Evolutionary conservation across 2,329 filamentous ascomycete species (phyloP).

Genomic region (Trichoderma arundinaceum): DNA sequence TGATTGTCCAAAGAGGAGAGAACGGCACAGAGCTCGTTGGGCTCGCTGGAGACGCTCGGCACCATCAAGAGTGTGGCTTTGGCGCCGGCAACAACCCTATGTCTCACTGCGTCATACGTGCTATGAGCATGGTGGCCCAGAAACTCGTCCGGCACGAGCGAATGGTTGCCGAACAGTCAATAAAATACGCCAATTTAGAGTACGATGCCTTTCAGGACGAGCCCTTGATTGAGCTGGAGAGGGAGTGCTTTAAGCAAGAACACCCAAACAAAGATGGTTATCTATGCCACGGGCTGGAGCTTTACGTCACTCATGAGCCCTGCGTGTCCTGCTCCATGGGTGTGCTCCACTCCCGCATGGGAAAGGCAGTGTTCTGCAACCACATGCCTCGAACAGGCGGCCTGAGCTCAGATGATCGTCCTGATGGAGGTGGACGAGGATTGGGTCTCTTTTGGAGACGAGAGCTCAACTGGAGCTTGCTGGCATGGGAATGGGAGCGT

Average conservation of each 20-base stretch:
- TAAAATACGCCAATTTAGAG: slow-evolving; percentile 51
- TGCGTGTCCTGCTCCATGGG: slow-evolving; percentile 98
- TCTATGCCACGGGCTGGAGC: slow-evolving; percentile 88
- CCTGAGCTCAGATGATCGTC: slow-evolving; percentile 75
- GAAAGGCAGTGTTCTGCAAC: slow-evolving; percentile 78
- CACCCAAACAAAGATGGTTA: slow-evolving; percentile 79
- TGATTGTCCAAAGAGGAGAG: slow-evolving; percentile 70
- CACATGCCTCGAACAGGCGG: slow-evolving; percentile 83
- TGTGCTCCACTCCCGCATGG: slow-evolving; percentile 90
- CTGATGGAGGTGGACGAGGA: slow-evolving; percentile 62
- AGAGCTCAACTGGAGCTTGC: slow-evolving; percentile 84
- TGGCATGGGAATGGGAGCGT: slow-evolving; percentile 77
- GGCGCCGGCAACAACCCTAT: slow-evolving; percentile 70
- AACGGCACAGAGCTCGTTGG: slow-evolving; percentile 65
- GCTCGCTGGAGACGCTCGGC: slow-evolving; percentile 77
- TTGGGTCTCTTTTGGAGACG: slow-evolving; percentile 73
- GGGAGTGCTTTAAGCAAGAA: slow-evolving; percentile 65
- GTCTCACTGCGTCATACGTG: slow-evolving; percentile 77
- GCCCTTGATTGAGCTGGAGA: slow-evolving; percentile 72
- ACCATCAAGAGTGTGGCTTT: slow-evolving; percentile 59
- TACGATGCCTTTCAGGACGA: slow-evolving; percentile 71
- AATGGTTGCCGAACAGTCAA: slow-evolving; percentile 44
- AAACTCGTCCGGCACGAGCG: slow-evolving; percentile 65
- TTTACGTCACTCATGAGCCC: slow-evolving; percentile 94
- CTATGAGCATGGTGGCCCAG: slow-evolving; percentile 81